These are phyloP conservation scores for Senecio squalidus DNA, from an alignment of 140 eudicot genomes.

Conservation along the genomic window DNA sequence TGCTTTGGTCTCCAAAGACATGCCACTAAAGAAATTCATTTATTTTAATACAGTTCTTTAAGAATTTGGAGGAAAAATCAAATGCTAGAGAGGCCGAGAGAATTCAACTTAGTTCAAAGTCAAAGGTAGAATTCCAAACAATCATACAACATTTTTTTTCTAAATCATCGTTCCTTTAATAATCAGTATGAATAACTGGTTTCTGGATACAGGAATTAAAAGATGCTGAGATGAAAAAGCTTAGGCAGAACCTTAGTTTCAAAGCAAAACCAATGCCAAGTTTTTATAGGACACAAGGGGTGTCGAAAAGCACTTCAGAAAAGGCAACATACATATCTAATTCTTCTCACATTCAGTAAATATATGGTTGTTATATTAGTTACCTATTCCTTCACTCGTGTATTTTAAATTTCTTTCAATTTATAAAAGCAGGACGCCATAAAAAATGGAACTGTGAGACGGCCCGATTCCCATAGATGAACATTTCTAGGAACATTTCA, in stretches of 20 bases:
- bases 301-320: constrained; percentile 25
- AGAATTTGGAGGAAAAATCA: constrained; percentile 50
- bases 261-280: constrained; percentile 47
- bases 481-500: constrained; percentile 2
- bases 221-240: constrained; percentile 37
- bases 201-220: constrained; percentile 35
- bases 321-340: constrained; percentile 29
- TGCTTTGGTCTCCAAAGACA: neutral
- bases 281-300: constrained; percentile 35
- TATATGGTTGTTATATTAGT: neutral
- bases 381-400: constrained; percentile 8
- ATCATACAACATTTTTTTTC: neutral
- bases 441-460: constrained; percentile 14
- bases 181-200: constrained; percentile 5
- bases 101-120: constrained; percentile 34
- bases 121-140: constrained; percentile 39
- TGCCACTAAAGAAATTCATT: neutral
- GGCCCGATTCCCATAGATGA: constrained; percentile 18
- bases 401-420: neutral
- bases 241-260: constrained; percentile 30
- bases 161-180: neutral
- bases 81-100: constrained; percentile 52
- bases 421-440: constrained; percentile 15
- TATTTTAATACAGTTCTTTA: constrained; percentile 28
- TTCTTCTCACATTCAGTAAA: too few species aligned